Evolutionary conservation across 352 stramenopile species (phyloP), one percentile per base, ranked within the genome.

Genomic region (Globisporangium solare): DNA sequence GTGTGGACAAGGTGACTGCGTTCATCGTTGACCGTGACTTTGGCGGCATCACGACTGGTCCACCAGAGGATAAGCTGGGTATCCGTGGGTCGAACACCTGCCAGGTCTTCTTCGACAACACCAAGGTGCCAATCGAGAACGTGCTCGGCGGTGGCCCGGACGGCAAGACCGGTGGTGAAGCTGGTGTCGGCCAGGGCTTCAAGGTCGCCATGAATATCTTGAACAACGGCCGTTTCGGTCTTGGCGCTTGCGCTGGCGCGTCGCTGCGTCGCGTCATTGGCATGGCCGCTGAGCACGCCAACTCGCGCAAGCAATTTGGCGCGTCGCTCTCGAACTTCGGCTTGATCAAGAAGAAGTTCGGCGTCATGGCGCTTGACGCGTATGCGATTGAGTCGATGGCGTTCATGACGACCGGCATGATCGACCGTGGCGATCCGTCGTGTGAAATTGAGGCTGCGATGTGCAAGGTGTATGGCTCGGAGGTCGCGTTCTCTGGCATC

Each of bases 1-100:
- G 95, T 56, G 97, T 98, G 79, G 97, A 97, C 74, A 97, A 97
- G 51, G 97, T 99, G 58, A 99, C 96, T 47, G 96, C 92, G 39
- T 99, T 99, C 67, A 96, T 99, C 67, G 94, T 99, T 2, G 94
- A 98, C 66, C 89, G 94, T 15, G 79, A 78, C 42, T 96, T 94
- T 64, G 88, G 94, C 41, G 92, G 94, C 45, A 79, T 99, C 40
- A 89, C 77, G 24, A 92, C 94, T 49, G 95, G 96, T 6, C 87
- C 83, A 18, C 86, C 93, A 6, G 96, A 99, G 73, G 93, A 98
- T 66, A 99, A 99, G 71, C 74, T 99, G n/a, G 97, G 97, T 20
- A 94, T 99, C 41, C 84, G 91, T 46, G 96, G 95, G 15, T 98
- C 92, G n/a, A 98, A 96, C 63, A 99, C 97, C 2, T 98, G 94